Evolutionary conservation across 768 basidiomycete species (phyloP), one percentile per base, ranked within the genome.

Genomic region (Filobasidium wieringae): DNA sequence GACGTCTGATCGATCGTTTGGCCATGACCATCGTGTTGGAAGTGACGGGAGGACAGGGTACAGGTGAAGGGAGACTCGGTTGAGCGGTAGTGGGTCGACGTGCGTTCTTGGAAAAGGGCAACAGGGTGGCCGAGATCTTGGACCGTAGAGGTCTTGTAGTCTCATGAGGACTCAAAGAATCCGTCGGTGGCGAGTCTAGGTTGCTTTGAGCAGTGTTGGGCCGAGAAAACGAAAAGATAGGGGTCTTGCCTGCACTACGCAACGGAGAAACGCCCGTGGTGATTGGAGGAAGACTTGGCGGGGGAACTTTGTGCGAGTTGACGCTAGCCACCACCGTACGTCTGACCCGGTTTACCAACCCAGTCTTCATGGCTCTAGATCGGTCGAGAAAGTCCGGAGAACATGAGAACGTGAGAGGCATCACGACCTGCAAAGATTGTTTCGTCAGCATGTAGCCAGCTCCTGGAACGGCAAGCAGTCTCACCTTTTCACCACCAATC

Each of bases 401-500:
- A 22, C 43, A 47, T 27, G 43, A 47, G n/a, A 47, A 47, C 19
- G 43, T 47, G 15, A 47, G 43, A 24, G 43, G 43, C 43, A 47
- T 47, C 22, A 47, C 29, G 24, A 47, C 43, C 43, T 47, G 24
- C 14, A 24, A 3, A 2, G 36, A 37, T n/a, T 37, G n/a, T 37
- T 37, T 37, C 36, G n/a, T 9, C 11, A 9, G n/a, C 36, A n/a
- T n/a, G 36, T n/a, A 9, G n/a, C 9, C 11, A 9, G n/a, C 36
- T 37, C 36, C n/a, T 37, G 36, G 36, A 37, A n/a, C 36, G n/a
- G n/a, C 9, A 9, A n/a, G 11, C 2, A 7, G 22, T 60, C 71
- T 55, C 32, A 76, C 75, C 64, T 84, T 86, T 73, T 89, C 88
- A 15, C 84, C 85, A 6, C 78, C 75, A n/a, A 80, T 65, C 11